These are phyloP conservation scores for Crithidia bombi DNA, from an alignment of 208 protist species.

Conservation along the genomic window DNA sequence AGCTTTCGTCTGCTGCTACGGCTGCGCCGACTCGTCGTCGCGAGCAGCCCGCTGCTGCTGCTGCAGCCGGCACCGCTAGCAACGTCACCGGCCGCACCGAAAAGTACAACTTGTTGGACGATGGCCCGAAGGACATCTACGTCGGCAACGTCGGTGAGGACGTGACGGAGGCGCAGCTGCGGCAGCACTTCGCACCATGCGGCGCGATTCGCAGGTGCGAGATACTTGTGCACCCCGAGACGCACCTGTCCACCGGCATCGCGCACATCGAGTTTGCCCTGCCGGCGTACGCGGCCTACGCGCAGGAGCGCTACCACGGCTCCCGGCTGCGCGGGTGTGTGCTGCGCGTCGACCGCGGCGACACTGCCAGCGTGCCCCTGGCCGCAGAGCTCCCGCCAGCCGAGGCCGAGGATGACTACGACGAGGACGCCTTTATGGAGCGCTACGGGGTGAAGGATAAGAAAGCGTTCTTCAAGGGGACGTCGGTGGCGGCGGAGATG, in stretches of 20 bases:
- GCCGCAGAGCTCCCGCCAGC: conserved; percentile 42
- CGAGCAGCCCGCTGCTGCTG: conserved; percentile 10
- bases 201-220: conserved; percentile 70
- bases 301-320: conserved; percentile 81
- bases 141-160: conserved; percentile 84
- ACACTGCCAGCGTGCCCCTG: conserved; percentile 71
- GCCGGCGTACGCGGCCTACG: conserved; percentile 85
- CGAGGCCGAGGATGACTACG: conserved; percentile 69
- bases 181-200: conserved; percentile 76
- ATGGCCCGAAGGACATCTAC: conserved; percentile 77
- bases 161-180: conserved; percentile 78
- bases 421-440: conserved; percentile 73
- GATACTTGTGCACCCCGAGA: conserved; percentile 81
- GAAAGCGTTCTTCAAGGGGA: conserved; percentile 82
- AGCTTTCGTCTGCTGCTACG: neutral
- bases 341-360: conserved; percentile 88
- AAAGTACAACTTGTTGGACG: conserved; percentile 86
- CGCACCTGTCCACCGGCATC: conserved; percentile 76
- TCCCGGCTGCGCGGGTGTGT: conserved; percentile 77
- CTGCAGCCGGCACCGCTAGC: conserved; percentile 20
- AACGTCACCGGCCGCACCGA: conserved; percentile 74
- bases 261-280: conserved; percentile 77
- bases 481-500: conserved; percentile 64
- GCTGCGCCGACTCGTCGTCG: conserved; percentile 11
- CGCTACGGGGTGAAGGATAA: conserved; percentile 82